Evolutionary conservation across 208 protist genomes (phyloP).

Genomic region (Acanthamoeba lenticulata): DNA sequence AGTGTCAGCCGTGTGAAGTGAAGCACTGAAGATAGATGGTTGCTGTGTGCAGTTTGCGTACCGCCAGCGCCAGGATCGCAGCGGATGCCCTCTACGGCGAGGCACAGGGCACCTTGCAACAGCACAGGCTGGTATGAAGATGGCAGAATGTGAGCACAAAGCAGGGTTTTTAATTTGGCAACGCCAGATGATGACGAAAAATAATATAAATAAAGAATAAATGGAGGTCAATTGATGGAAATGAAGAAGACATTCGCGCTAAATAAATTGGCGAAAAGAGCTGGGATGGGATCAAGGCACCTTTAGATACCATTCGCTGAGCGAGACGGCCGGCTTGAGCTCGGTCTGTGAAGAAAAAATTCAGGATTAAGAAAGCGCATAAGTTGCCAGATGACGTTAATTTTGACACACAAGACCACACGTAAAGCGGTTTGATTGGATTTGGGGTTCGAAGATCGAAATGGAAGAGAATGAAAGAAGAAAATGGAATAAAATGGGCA

Average conservation of each 20-base stretch:
- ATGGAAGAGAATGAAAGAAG: neutral
- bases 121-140: slow-evolving; percentile 9
- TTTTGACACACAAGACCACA: no score
- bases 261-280: no score
- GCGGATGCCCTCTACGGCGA: slow-evolving; percentile 1
- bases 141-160: no score
- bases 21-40: no score
- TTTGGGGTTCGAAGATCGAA: neutral
- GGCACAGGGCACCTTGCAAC: neutral
- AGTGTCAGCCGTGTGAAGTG: neutral
- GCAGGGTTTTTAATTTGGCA: no score
- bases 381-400: neutral
- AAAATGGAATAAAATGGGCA: neutral
- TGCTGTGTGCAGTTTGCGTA: no score
- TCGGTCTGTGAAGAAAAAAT: slow-evolving; percentile 23
- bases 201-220: no score
- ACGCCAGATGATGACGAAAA: no score
- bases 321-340: neutral
- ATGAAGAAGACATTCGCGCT: no score
- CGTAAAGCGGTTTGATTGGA: neutral
- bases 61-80: slow-evolving; percentile 1
- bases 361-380: neutral
- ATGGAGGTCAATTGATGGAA: no score
- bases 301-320: slow-evolving; percentile 54
- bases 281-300: neutral